Evolutionary conservation across 345 rosid species (phyloP), one percentile per base, ranked within the genome.

Genomic region (Eucalyptus pumila): DNA sequence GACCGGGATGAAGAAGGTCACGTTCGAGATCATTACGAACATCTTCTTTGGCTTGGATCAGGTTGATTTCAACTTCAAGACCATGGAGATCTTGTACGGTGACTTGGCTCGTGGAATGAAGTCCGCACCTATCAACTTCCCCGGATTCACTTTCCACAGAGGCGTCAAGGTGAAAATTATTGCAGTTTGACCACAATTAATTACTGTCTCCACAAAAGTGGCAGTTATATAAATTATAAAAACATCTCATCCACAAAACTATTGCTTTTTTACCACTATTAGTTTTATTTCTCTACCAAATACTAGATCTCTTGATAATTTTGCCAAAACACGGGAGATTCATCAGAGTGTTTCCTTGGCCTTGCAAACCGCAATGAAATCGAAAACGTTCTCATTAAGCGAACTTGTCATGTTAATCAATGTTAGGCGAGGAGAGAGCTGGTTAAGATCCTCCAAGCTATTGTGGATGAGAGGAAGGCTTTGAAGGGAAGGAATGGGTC

Each of bases 91-190:
- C 86, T 14, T 80, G 23, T 88, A 91, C 44, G 85, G 56, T 6
- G 69, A 88, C 15, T n/a, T 92, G 21, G 65, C 42, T 56, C 30
- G 34, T 8, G 93, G 94, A 23, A 23, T 92, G 27, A 88, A 48
- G 42, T 52, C 92, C 27, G 67, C 67, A 9, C 90, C 92, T 12
- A 90, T 93, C 87, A 92, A 93, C 76, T 72, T 92, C 11, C 93
- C 93, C 21, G 93, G 93, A 11, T 93, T 92, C 86, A 89, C 92
- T 30, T 92, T 86, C 87, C 65, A 92, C 42, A 90, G 47, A 47
- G 93, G 92, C n/a, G 89, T 90, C 87, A 88, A 92, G 91, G 94
- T 92, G 87, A 30, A 54, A 4, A 9, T 6, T 81, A n/a, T 40
- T 69, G 56, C n/a, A 4, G 52, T 30, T 30, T 24, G 26, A 62